These are phyloP conservation scores for Alternaria solani DNA, from an alignment of 2,329 filamentous ascomycete species.

Conservation along the genomic window DNA sequence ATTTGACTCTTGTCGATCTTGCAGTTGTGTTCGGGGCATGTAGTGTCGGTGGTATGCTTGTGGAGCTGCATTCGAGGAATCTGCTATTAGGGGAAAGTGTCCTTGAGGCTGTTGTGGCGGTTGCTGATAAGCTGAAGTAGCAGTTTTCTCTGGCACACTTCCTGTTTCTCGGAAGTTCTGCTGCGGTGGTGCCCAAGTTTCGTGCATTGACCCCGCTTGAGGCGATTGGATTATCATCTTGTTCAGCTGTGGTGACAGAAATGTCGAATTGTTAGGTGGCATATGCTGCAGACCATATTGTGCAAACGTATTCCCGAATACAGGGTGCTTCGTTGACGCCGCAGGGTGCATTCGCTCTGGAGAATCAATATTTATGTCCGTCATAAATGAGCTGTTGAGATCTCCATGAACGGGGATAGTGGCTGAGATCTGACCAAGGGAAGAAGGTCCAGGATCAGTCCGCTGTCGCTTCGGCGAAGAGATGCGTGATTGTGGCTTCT, in stretches of 20 bases:
- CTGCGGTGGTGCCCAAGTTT: background rate
- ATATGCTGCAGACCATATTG: background rate
- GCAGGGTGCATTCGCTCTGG: background rate
- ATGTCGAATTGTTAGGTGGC: background rate
- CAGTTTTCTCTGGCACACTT: too few species aligned
- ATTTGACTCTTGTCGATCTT: background rate
- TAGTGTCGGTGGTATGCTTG: background rate
- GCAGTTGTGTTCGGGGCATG: background rate
- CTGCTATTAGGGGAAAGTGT: too few species aligned
- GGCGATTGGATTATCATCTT: background rate
- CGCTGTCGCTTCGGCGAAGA: constrained; percentile 28
- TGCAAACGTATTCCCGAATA: background rate
- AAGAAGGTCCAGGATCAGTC: constrained; percentile 7
- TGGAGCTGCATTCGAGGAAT: background rate
- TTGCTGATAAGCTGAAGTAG: too few species aligned
- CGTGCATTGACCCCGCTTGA: background rate
- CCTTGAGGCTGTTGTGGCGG: too few species aligned
- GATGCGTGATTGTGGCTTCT: background rate
- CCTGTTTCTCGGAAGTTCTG: too few species aligned
- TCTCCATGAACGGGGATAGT: background rate
- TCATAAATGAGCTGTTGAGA: background rate
- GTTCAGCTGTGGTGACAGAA: background rate
- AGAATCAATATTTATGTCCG: background rate
- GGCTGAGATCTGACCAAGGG: background rate
- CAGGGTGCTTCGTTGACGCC: background rate